These are phyloP conservation scores for Rhodotorula sp. DNA, from an alignment of 1,284 basidiomycete genomes.

Conservation along the genomic window DNA sequence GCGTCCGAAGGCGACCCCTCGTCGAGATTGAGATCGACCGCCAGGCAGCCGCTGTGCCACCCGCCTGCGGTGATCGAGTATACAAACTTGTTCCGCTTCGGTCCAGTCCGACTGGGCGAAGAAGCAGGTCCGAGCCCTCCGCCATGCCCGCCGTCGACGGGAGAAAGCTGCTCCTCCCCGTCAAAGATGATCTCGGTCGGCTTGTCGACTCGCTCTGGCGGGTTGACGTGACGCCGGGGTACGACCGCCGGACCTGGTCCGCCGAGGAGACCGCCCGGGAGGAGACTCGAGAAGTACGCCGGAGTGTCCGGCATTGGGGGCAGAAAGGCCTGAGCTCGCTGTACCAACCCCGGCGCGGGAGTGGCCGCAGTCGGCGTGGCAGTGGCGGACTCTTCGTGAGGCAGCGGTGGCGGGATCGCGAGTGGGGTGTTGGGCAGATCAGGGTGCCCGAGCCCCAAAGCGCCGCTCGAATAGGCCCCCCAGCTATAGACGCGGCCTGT, in stretches of 20 bases:
- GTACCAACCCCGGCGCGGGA: not conserved
- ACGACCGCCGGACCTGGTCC: not conserved
- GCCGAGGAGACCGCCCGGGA: not conserved
- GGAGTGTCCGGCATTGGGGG: not conserved
- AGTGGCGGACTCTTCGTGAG: not conserved
- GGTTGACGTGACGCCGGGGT: not conserved
- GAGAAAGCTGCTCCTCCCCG: too few relatives aligned
- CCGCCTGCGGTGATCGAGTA: constrained; percentile 74
- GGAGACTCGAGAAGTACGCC: not conserved
- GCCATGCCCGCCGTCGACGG: too few relatives aligned
- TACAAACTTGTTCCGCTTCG: constrained; percentile 57
- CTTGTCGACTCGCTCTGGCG: constrained; percentile 56
- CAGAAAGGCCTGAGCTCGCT: not conserved
- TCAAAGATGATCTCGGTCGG: constrained; percentile 70
- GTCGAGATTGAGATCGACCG: constrained; percentile 59
- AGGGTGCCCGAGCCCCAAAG: constrained; percentile 71
- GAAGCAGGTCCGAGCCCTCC: too few relatives aligned
- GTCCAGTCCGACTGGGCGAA: not conserved
- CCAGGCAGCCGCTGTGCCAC: constrained; percentile 83
- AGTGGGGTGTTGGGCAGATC: constrained; percentile 26
- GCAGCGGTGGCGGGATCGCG: not conserved
- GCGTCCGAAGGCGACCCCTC: not conserved
- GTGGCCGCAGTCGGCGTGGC: not conserved
- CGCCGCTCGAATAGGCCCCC: constrained; percentile 74
- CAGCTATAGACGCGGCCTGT: constrained; percentile 66